phyloP scores from a whole-genome alignment of 768 basidiomycete species.

The Sporobolomyces phaffii region DNA sequence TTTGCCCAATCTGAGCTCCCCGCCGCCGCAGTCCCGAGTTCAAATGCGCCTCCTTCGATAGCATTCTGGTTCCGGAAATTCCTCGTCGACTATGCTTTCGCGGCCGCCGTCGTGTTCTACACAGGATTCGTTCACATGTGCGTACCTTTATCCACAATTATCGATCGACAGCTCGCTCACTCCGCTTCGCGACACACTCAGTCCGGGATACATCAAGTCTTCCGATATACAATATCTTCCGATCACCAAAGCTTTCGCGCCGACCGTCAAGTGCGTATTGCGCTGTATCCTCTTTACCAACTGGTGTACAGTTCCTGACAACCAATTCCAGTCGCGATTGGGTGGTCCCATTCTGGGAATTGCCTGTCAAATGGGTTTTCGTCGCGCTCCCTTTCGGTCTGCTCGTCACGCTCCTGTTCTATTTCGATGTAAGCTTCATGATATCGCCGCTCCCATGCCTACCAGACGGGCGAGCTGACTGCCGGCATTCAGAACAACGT shows the following conservation, averaged over 20 bases:
- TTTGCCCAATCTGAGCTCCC: neutral
- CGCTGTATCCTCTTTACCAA: neutral
- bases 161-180: neutral
- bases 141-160: too few relatives aligned
- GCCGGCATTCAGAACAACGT: conserved; percentile 54
- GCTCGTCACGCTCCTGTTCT: conserved; percentile 81
- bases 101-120: conserved; percentile 40
- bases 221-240: conserved; percentile 34
- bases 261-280: conserved; percentile 35
- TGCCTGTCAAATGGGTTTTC: conserved; percentile 81
- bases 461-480: neutral
- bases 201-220: conserved; percentile 39
- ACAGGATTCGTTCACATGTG: conserved; percentile 43
- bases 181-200: neutral
- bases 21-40: neutral
- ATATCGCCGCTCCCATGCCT: too few relatives aligned
- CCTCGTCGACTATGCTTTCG: conserved; percentile 43
- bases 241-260: conserved; percentile 34
- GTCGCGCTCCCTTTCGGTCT: conserved; percentile 84
- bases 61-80: conserved; percentile 41
- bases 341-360: conserved; percentile 82
- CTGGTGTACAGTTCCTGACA: neutral
- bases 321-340: conserved; percentile 56
- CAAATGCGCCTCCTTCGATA: neutral
- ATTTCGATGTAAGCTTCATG: conserved; percentile 59